Evolutionary conservation across 257 asterid species (phyloP).

Genomic region (Rhazya stricta): DNA sequence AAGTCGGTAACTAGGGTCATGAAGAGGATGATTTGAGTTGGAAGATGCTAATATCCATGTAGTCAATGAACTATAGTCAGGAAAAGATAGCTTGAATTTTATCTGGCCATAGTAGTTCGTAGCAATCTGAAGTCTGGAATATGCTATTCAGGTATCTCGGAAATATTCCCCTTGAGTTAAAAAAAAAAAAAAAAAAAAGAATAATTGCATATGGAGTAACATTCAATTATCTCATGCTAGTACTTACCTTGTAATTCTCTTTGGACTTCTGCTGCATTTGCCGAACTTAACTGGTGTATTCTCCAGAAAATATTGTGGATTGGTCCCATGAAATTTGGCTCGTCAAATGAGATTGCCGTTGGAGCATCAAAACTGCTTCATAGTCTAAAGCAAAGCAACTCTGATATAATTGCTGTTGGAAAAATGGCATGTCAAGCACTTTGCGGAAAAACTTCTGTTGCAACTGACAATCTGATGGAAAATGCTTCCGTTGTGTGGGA

Average conservation of each 20-base stretch:
- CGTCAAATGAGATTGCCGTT: conserved; percentile 33
- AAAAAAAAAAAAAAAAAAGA: too few species aligned
- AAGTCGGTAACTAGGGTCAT: background rate
- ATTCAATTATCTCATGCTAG: background rate
- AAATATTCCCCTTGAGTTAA: background rate
- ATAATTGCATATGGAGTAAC: background rate
- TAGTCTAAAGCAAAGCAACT: conserved; percentile 36
- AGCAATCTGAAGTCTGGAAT: background rate
- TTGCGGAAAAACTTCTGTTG: conserved; percentile 26
- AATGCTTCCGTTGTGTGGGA: conserved; percentile 76
- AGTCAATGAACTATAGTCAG: too few species aligned
- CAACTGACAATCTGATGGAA: conserved; percentile 35
- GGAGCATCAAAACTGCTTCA: conserved; percentile 54
- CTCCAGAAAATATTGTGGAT: conserved; percentile 76
- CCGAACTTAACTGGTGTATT: background rate
- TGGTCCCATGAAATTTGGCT: conserved; percentile 66
- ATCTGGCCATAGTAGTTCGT: background rate
- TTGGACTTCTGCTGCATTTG: background rate
- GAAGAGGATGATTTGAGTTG: background rate
- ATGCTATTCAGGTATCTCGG: background rate
- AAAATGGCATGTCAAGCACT: conserved; percentile 42
- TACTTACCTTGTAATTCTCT: background rate
- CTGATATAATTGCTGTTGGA: conserved; percentile 58
- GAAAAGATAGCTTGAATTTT: background rate
- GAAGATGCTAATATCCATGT: too few species aligned